Conservation (phyloP, 305 asterid genomes). For the Fraxinus paxiana region DNA sequence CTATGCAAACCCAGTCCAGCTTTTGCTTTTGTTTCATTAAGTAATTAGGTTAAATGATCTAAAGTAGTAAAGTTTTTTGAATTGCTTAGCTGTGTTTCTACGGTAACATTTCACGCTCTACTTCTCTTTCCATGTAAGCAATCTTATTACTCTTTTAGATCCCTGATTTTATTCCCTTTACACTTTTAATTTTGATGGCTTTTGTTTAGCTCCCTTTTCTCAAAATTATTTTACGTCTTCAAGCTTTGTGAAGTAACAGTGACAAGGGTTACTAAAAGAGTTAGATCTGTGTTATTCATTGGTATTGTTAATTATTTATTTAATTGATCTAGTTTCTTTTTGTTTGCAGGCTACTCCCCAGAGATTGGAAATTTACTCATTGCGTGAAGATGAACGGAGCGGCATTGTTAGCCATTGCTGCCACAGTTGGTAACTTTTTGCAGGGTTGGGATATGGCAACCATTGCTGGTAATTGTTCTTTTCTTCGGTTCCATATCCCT, state of each 20-base stretch:
- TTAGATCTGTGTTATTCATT: conserved; percentile 26
- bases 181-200: conserved; percentile 6
- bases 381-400: conserved; percentile 56
- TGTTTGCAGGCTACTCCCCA: conserved; percentile 12
- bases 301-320: conserved; percentile 16
- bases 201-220: conserved; percentile 9
- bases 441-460: not conserved
- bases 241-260: not conserved
- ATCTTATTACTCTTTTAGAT: conserved; percentile 25
- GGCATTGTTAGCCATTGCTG: conserved; percentile 57
- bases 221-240: not conserved
- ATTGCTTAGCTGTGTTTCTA: conserved; percentile 26
- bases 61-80: conserved; percentile 20
- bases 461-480: not conserved
- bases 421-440: not conserved
- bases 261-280: not conserved
- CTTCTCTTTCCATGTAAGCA: conserved; percentile 26
- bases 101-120: conserved; percentile 11
- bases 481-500: not conserved
- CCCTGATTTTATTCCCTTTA: conserved; percentile 14
- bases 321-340: conserved; percentile 23
- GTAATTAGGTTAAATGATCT: conserved; percentile 7
- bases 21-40: conserved; percentile 2
- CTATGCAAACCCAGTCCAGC: conserved; percentile 12
- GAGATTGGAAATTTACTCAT: conserved; percentile 20